Conservation (phyloP, 768 basidiomycete species). For the Termitomyces sp. region DNA sequence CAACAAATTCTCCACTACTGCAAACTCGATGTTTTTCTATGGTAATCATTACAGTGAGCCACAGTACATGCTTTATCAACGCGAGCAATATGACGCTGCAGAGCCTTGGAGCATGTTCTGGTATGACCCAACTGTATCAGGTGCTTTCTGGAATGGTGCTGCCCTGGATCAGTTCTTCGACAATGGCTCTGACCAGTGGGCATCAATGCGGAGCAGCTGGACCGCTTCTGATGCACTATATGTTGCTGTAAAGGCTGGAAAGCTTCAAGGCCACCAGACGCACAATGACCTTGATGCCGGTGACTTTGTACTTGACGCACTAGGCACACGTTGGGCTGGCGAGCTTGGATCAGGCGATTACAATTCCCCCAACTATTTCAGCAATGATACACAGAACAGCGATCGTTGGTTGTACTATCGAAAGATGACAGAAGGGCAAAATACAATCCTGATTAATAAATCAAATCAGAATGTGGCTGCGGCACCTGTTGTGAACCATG, state of each 20-base stretch:
- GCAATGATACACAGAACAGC: conserved; percentile 58
- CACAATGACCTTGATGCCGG: conserved; percentile 94
- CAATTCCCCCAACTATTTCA: conserved; percentile 68
- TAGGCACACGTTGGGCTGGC: conserved; percentile 92
- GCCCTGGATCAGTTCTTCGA: conserved; percentile 81
- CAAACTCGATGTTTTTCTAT: conserved; percentile 83
- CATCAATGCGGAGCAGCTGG: conserved; percentile 88
- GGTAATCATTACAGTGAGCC: conserved; percentile 65
- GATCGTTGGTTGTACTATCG: conserved; percentile 90
- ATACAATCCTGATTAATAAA: conserved; percentile 75
- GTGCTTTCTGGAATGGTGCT: conserved; percentile 90
- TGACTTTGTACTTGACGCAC: conserved; percentile 92
- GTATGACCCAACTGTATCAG: conserved; percentile 79
- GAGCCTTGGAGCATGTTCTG: conserved; percentile 89
- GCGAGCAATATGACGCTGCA: conserved; percentile 77
- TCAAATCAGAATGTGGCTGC: conserved; percentile 77
- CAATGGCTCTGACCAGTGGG: conserved; percentile 75
- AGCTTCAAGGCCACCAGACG: conserved; percentile 78
- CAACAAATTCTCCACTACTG: conserved; percentile 93
- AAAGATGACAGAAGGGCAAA: conserved; percentile 96
- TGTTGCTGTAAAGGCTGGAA: conserved; percentile 87
- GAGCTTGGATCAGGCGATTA: conserved; percentile 92
- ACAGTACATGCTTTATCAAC: conserved; percentile 80
- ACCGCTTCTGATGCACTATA: conserved; percentile 79
- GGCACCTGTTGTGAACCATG: conserved; percentile 53